phyloP scores from a whole-genome alignment of 2,329 filamentous ascomycete species.

The Coniochaeta hoffmannii region DNA sequence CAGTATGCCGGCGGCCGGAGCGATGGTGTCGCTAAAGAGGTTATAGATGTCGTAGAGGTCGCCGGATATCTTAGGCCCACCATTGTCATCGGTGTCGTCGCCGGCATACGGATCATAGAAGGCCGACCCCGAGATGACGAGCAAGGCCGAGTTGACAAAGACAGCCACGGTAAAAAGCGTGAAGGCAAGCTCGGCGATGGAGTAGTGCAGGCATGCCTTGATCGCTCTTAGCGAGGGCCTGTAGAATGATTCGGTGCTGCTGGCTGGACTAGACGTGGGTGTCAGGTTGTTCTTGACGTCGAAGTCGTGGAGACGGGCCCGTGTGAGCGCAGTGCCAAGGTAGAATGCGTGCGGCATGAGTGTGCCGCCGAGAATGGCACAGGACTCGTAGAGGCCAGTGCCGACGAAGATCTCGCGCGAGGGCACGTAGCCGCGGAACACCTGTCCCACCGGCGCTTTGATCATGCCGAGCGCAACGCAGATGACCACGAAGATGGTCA shows the following conservation, averaged over 20 bases:
- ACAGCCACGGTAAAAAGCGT: slow-evolving; percentile 72
- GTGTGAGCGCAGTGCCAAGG: slow-evolving; percentile 58
- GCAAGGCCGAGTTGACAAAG: slow-evolving; percentile 72
- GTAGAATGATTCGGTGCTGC: slow-evolving; percentile 42
- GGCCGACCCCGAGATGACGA: slow-evolving; percentile 70
- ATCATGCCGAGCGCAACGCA: slow-evolving; percentile 58
- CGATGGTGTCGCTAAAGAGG: slow-evolving; percentile 59
- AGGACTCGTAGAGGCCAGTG: slow-evolving; percentile 53
- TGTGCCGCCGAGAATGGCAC: slow-evolving; percentile 66
- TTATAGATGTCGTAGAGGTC: slow-evolving; percentile 75
- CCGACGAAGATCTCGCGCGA: slow-evolving; percentile 48
- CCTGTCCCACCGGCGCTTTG: slow-evolving; percentile 41
- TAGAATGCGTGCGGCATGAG: slow-evolving; percentile 61
- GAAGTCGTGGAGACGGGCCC: slow-evolving; percentile 55
- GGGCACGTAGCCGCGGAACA: slow-evolving; percentile 56
- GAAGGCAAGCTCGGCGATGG: slow-evolving; percentile 59
- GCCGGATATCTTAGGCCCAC: slow-evolving; percentile 31
- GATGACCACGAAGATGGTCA: slow-evolving; percentile 59
- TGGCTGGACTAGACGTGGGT: slow-evolving; percentile 23
- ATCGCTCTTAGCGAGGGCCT: slow-evolving; percentile 63
- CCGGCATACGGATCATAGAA: slow-evolving; percentile 40
- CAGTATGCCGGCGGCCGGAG: slow-evolving; percentile 62
- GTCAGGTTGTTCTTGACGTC: slow-evolving; percentile 38
- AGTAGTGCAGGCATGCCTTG: slow-evolving; percentile 63
- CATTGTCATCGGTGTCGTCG: slow-evolving; percentile 35